Evolutionary conservation across 441 rosid species (phyloP), one percentile per base, ranked within the genome.

Genomic region (Gossypium aridum): DNA sequence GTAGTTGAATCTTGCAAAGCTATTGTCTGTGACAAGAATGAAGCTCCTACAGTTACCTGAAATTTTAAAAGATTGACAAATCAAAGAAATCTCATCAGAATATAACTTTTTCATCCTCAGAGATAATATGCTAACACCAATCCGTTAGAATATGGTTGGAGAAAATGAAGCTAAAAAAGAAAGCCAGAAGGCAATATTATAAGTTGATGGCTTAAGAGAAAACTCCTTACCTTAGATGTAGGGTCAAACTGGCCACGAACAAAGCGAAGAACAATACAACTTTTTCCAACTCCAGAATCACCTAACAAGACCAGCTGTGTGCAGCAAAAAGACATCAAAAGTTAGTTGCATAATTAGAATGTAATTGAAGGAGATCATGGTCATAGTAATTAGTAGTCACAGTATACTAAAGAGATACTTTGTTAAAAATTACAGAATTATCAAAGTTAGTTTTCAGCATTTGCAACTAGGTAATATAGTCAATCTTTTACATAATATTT

Each of bases 191-290:
- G 37, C 20, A 39, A 60, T 23, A 13, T 16, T 16, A 70, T 16
- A 20, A 49, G 10, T 20, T 17, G 43, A 23, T 60, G 70, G 17
- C 39, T 28, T n/a, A 62, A 62, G 6, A 62, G 66, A 28, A 70
- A 25, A 66, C 64, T 13, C 68, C 71, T 71, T 78, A 88, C 99
- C 92, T 93, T 93, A 74, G 99, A 95, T 37, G 99, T 89, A 7
- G 99, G 97, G 68, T 95, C 99, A 85, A 95, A 95, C 83, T 93
- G 98, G 69, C 97, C 99, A 78, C 99, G 96, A 73, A 95, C 98
- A 85, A 95, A 95, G 19, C 93, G 96, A 68, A 95, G 98, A 72
- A 95, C 99, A 63, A 95, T 95, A 78, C 99, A 95, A 70, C 99
- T 95, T 83, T 95, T 95, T 73, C 99, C 99, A 31, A 95, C 99